These are phyloP conservation scores for Fusarium redolens DNA, from an alignment of 2,329 filamentous ascomycete species.

Conservation along the genomic window DNA sequence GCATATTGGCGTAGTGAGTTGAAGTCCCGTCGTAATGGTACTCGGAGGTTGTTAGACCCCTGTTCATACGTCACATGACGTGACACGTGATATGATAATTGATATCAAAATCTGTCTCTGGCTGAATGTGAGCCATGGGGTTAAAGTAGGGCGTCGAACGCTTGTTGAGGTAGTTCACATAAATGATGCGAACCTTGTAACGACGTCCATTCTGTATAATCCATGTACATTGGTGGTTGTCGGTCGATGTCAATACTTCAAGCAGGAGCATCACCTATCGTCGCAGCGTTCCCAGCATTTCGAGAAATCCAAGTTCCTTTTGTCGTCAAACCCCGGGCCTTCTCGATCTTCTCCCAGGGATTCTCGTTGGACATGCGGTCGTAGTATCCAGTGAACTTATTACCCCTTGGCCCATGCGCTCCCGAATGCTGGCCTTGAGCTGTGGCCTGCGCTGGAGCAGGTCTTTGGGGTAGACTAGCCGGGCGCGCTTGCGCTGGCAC, in stretches of 20 bases:
- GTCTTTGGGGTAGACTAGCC: constrained; percentile 49
- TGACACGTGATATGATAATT: constrained; percentile 12
- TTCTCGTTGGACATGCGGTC: constrained; percentile 76
- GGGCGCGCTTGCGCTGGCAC: constrained; percentile 48
- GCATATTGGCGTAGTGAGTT: constrained; percentile 26
- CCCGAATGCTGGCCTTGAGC: constrained; percentile 25
- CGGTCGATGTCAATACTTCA: constrained; percentile 15
- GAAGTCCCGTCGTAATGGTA: constrained; percentile 10
- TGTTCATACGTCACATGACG: constrained; percentile 32
- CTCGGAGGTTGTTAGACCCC: constrained; percentile 36
- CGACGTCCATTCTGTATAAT: background rate
- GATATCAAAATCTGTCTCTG: background rate
- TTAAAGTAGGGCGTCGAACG: background rate
- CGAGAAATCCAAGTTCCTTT: constrained; percentile 58
- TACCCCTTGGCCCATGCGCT: constrained; percentile 37
- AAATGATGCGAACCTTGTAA: no score
- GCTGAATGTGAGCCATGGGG: background rate
- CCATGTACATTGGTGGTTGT: background rate
- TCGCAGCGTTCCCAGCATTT: background rate
- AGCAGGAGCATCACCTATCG: constrained; percentile 7
- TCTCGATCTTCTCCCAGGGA: constrained; percentile 73
- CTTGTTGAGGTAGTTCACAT: no score
- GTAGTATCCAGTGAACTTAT: constrained; percentile 76
- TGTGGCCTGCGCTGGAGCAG: constrained; percentile 29
- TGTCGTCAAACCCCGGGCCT: constrained; percentile 55